Base-by-base conservation (phyloP, 345 rosid genomes). In the Gossypium mustelinum region DNA sequence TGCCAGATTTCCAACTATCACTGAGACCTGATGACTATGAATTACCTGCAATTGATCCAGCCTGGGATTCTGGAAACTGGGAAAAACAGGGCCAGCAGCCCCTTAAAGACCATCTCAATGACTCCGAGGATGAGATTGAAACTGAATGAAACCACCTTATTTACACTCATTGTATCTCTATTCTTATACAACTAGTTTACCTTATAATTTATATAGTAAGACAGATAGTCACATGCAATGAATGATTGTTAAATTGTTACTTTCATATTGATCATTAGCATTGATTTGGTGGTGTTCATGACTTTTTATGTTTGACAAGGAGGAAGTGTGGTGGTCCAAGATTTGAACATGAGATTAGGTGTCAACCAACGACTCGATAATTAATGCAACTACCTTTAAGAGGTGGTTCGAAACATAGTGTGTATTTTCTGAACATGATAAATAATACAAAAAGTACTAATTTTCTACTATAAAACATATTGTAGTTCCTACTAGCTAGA, bases 1-100 rank as follows among this genome's bases (percentile, higher is more conserved):
- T 92, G 68, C 98, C 97, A 8, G 89, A 88, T 76, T 95, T 95
- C 78, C 97, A 88, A 18, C 75, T 89, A 76, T 94, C 98, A n/a
- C 76, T 94, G 52, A 86, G 86, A 78, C 96, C 99, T 12, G 97
- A 89, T 18, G 97, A 87, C 22, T 91, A 79, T 76, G 84, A 69
- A 61, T 79, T 92, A 68, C 98, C 98, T 14, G 92, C 83, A 75
- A 77, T 84, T 1, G 87, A 89, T 79, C 75, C 84, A 13, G 88
- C 86, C 2, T 87, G 93, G 91, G 78, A 83, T 45, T 22, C 22
- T 14, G 88, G 70, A 44, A 89, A 82, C 27, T 84, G 92, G 92
- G 87, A 85, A 82, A 77, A 80, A 7, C 85, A 75, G 73, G 77
- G 77, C 73, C 74, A 75, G 72, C 98, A 86, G 52, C 57, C 85